phyloP scores from a whole-genome alignment of 352 stramenopile genomes.

The Globisporangium carolinianum region DNA sequence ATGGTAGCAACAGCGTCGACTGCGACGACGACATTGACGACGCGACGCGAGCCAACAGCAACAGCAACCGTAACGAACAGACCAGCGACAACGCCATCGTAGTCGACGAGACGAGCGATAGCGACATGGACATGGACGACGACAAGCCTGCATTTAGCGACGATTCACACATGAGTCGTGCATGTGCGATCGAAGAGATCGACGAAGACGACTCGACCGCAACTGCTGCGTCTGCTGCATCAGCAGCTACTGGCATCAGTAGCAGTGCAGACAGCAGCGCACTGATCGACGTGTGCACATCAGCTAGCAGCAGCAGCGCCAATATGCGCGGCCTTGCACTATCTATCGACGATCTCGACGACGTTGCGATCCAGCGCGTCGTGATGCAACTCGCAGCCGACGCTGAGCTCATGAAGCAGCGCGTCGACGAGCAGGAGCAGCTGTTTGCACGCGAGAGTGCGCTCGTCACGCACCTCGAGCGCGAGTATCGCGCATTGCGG shows the following conservation, averaged over 20 bases:
- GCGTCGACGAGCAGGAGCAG: conserved; percentile 27
- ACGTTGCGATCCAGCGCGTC: conserved; percentile 22
- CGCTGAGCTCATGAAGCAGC: conserved; percentile 27
- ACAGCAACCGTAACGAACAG: neutral
- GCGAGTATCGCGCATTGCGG: conserved; percentile 34
- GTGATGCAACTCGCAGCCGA: conserved; percentile 22
- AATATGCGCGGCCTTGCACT: neutral
- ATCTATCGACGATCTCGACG: conserved; percentile 8
- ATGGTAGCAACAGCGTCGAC: neutral
- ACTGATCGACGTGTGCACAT: too few species aligned
- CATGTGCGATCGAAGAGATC: conserved; percentile 12
- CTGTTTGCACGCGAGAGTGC: conserved; percentile 21
- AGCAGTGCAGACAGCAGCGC: neutral
- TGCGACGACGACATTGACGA: neutral
- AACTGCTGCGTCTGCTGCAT: neutral
- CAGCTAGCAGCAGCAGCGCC: neutral
- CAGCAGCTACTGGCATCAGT: neutral
- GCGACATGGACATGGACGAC: neutral
- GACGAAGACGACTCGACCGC: conserved; percentile 5
- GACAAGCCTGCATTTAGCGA: too few species aligned
- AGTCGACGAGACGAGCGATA: neutral
- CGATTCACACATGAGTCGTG: neutral
- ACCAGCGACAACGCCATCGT: neutral
- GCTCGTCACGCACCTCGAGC: conserved; percentile 20
- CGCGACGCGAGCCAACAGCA: neutral